Percentiles rank a stretch among this genome's conserved stretches.
Evolutionary conservation across 306 rosid genomes (phyloP).

Genomic region (Hippophae rhamnoides): DNA sequence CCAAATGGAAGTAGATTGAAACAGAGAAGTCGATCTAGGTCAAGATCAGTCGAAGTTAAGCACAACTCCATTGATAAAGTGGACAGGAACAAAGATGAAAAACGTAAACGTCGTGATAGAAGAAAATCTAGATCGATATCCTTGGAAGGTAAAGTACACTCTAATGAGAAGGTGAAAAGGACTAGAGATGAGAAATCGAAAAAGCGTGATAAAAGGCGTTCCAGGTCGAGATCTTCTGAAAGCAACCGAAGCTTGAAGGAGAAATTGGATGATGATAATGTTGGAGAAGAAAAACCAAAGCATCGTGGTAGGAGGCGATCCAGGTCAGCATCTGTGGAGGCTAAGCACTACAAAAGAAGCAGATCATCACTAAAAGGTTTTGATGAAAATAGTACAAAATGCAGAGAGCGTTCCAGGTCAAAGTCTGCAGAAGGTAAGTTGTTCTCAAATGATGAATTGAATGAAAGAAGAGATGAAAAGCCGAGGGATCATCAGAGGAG

Average conservation of each 20-base stretch:
- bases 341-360: constrained; percentile 32
- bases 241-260: constrained; percentile 33
- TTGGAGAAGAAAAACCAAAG: constrained; percentile 51
- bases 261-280: constrained; percentile 29
- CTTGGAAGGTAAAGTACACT: constrained; percentile 38
- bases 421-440: constrained; percentile 45
- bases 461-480: constrained; percentile 42
- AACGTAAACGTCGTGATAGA: constrained; percentile 41
- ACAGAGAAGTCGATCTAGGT: constrained; percentile 58
- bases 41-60: constrained; percentile 62
- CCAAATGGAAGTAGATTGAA: constrained; percentile 52
- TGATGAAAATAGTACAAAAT: constrained; percentile 31
- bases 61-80: constrained; percentile 31
- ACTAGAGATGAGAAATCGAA: constrained; percentile 41
- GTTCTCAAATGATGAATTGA: constrained; percentile 24
- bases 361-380: constrained; percentile 33
- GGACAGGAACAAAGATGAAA: constrained; percentile 36
- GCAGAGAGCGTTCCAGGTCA: constrained; percentile 40
- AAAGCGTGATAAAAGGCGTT: constrained; percentile 39
- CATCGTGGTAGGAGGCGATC: constrained; percentile 69
- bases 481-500: constrained; percentile 39
- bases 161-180: constrained; percentile 33
- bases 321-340: constrained; percentile 56
- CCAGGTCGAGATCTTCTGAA: constrained; percentile 55
- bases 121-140: constrained; percentile 81